Base-by-base conservation (phyloP, 208 protist genomes). In the Acanthamoeba culbertsoni region DNA sequence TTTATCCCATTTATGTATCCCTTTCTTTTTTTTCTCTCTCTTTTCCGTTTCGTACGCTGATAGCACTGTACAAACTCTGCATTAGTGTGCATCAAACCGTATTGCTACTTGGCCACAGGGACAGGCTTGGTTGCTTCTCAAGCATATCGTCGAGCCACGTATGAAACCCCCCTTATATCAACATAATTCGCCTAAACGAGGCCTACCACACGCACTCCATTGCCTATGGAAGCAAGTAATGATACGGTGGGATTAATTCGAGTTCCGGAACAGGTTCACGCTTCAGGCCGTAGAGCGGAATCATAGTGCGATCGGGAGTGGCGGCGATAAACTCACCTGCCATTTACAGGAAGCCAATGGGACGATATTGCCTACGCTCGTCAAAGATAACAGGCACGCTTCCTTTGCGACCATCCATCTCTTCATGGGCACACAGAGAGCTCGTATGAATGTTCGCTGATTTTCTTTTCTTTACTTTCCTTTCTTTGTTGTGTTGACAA, bases 281-380 rank as follows among this genome's bases (percentile, higher is more conserved):
- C 48, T 92, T 28, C 53, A 77, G 42, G 86, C 86, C 18, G 62
- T 92, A n/a, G 86, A 92, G 28, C 37, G 62, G 7, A 92, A 51
- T n/a, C 62, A 92, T 42, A 92, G 48, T 31, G 43, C 86, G 1
- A 71, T 92, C 16, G 86, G 63, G n/a, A 92, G 62, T 45, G 86
- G 86, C n/a, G 86, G 86, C n/a, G 86, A 92, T 45, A 31, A 59
- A n/a, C 42, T 92, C 31, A 92, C 55, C 26, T 92, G 86, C 42
- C 63, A 59, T 57, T 35, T 92, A 26, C 20, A 59, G 48, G 71
- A 82, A 26, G 8, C 28, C n/a, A 77, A 71, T 16, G 42, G 62
- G 59, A 48, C 6, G 59, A 45, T 37, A 12, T n/a, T 92, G 43
- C 14, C n/a, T 1, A 59, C 59, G 8, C 4, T 31, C 31, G 37